Base-by-base conservation (phyloP, 2,329 filamentous ascomycete species). In the Ophiostoma quercus region DNA sequence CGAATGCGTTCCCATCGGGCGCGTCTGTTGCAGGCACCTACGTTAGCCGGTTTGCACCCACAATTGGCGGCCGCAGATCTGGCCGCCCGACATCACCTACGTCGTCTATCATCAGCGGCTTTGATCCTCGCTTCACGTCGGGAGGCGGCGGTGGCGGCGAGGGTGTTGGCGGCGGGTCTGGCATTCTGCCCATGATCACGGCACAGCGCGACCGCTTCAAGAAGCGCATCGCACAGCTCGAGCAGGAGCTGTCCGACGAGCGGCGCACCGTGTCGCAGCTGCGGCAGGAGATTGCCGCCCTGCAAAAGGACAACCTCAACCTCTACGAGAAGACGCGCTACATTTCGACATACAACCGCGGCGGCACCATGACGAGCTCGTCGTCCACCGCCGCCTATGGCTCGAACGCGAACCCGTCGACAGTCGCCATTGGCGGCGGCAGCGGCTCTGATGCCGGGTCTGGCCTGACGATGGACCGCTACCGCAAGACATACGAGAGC, bases 311-410 rank as follows among this genome's bases (percentile, higher is more conserved):
- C 79, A 99, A 99, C 77, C 84, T 99, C 47, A 93, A 91, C 75
- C 84, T 99, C 8, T 99, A 99, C 79, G 95, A 99, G 79, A 99
- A 98, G 84, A 97, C 94, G 22, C 88, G 95, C 74, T 99, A 99
- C 78, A 89, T 98, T 32, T 97, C 93, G 7, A 94, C 92, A 2
- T 99, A 97, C 82, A 96, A 90, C 78, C 88, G 94, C 68, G 86
- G 86, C 65, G 86, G 85, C 16, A 16, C 37, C 57, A 57, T 62
- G 34, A 41, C 51, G 34, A 87, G 88, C 12, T 87, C 87, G 5
- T 85, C 86, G 16, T 88, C 88, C 14, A 88, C 88, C n/a, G 90
- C 88, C 60, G 84, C 84, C 62, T 85, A 84, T 73, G 83, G 85
- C 51, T 83, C 83, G 70, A 92, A 90, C 75, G 89, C 92, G 2